Percentiles rank a stretch among this genome's conserved stretches.
These are phyloP conservation scores for Trichophaea hybrida DNA, from an alignment of 2,329 filamentous ascomycete species.

Conservation along the genomic window DNA sequence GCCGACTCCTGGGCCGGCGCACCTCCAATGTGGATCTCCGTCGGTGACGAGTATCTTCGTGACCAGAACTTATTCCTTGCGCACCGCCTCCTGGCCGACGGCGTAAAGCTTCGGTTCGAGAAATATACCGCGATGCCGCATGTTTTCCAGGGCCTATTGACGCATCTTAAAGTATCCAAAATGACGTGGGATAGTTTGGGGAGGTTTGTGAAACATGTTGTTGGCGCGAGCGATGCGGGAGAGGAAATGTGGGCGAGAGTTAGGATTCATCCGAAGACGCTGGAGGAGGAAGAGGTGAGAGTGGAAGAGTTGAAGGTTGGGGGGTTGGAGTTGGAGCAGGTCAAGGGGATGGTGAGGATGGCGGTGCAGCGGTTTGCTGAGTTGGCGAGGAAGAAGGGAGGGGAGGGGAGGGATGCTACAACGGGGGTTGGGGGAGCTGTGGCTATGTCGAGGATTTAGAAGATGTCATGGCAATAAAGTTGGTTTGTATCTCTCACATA, in stretches of 20 bases:
- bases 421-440: not conserved
- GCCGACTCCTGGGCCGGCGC: constrained; percentile 41
- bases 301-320: constrained; percentile 38
- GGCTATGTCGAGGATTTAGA: constrained; percentile 3
- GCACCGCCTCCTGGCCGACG: constrained; percentile 40
- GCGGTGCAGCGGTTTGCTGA: constrained; percentile 29
- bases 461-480: constrained; percentile 35
- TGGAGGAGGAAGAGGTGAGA: constrained; percentile 29
- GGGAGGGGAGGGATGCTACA: not conserved
- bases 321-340: constrained; percentile 32
- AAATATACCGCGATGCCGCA: constrained; percentile 74
- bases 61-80: constrained; percentile 52
- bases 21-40: constrained; percentile 53
- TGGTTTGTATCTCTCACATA: constrained; percentile 35
- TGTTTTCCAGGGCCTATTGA: constrained; percentile 49
- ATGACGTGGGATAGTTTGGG: constrained; percentile 44
- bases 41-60: constrained; percentile 56
- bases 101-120: constrained; percentile 49
- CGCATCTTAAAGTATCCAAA: constrained; percentile 34
- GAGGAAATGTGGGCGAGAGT: constrained; percentile 33
- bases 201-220: constrained; percentile 39
- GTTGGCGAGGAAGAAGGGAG: constrained; percentile 8
- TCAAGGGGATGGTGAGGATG: constrained; percentile 33
- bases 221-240: constrained; percentile 24
- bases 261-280: constrained; percentile 38